Conservation (phyloP, 768 basidiomycete genomes). For the Cantharellus anzutake region DNA sequence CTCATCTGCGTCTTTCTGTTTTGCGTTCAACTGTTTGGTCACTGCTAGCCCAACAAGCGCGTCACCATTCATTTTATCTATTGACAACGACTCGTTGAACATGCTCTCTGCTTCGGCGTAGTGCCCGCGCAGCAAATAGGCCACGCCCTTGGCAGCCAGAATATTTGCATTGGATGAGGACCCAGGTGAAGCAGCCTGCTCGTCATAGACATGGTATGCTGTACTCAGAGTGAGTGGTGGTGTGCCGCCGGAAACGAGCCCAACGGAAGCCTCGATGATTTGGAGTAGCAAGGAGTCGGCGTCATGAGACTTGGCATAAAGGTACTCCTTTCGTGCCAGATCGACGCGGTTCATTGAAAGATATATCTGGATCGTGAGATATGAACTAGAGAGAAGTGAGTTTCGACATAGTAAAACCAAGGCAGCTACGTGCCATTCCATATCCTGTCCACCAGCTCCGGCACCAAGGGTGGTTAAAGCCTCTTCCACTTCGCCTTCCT, state of each 20-base stretch:
- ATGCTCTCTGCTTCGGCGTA: slow-evolving; percentile 60
- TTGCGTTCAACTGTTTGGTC: neutral
- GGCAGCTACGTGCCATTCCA: slow-evolving; percentile 57
- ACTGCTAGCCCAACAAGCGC: slow-evolving; percentile 33
- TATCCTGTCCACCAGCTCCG: slow-evolving; percentile 45
- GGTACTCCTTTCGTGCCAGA: slow-evolving; percentile 72
- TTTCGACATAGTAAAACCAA: neutral
- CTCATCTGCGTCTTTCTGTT: neutral
- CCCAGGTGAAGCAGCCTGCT: slow-evolving; percentile 60
- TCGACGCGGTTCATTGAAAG: slow-evolving; percentile 79
- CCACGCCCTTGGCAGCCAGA: slow-evolving; percentile 61
- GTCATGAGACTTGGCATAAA: slow-evolving; percentile 46
- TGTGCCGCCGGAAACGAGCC: slow-evolving; percentile 57
- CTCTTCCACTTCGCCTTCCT: slow-evolving; percentile 77
- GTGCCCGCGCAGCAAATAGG: slow-evolving; percentile 60
- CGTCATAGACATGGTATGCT: slow-evolving; percentile 48
- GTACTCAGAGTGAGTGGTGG: slow-evolving; percentile 31
- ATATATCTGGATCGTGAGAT: slow-evolving; percentile 68
- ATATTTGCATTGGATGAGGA: slow-evolving; percentile 23
- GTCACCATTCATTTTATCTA: slow-evolving; percentile 27
- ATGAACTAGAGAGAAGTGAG: slow-evolving; percentile 33
- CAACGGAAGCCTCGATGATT: slow-evolving; percentile 69
- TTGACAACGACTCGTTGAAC: slow-evolving; percentile 46
- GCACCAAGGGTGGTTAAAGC: slow-evolving; percentile 72
- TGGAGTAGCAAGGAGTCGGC: slow-evolving; percentile 84